Conservation (phyloP, 129 eudicot genomes). For the Glebionis coronaria region DNA sequence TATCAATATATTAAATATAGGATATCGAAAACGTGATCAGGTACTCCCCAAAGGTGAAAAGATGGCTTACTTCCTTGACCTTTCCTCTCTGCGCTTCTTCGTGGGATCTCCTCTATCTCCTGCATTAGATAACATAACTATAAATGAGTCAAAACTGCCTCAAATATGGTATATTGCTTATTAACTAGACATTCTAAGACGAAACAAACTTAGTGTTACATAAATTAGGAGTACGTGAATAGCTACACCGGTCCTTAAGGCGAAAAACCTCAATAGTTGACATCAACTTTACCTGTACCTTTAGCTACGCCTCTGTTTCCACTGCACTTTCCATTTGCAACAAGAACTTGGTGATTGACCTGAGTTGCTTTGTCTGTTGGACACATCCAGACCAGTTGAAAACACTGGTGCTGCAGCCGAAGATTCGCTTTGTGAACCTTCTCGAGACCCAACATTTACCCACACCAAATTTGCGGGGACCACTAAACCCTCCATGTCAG, state of each 20-base stretch:
- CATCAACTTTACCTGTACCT: slow-evolving; percentile 30
- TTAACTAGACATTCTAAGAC: neutral
- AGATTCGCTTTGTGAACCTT: too few species aligned
- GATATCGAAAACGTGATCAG: neutral
- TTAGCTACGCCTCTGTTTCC: slow-evolving; percentile 34
- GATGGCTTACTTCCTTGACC: slow-evolving; percentile 58
- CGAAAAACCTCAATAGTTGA: too few species aligned
- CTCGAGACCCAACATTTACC: too few species aligned
- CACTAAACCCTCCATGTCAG: too few species aligned
- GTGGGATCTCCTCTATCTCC: slow-evolving; percentile 62
- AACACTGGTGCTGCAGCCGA: too few species aligned
- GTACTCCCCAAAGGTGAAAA: neutral
- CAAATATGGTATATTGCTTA: too few species aligned
- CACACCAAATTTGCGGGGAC: too few species aligned
- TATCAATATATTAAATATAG: too few species aligned
- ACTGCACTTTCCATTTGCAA: slow-evolving; percentile 26
- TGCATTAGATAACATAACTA: slow-evolving; percentile 14
- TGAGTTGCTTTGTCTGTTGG: too few species aligned
- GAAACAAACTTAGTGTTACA: neutral
- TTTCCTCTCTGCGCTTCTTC: slow-evolving; percentile 64
- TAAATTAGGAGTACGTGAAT: too few species aligned
- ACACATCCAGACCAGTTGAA: too few species aligned
- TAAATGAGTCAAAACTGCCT: neutral
- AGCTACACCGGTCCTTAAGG: neutral
- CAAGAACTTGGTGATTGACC: too few species aligned